Evolutionary conservation across 805 yeast genomes (phyloP).

Genomic region (Saitoella complicata): DNA sequence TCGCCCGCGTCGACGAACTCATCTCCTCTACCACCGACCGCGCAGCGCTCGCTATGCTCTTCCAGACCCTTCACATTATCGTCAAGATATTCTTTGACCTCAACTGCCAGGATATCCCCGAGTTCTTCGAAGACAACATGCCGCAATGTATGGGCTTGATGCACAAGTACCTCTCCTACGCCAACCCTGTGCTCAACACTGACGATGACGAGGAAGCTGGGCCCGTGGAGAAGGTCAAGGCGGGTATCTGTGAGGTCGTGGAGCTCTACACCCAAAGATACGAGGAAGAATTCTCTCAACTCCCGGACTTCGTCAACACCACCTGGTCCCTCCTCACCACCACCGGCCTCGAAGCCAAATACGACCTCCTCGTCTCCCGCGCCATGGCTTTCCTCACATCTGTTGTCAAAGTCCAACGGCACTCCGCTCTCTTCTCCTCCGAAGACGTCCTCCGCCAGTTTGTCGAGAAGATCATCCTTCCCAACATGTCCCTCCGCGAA

Average conservation of each 20-base stretch:
- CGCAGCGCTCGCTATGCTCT: slow-evolving; percentile 32
- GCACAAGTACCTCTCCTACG: slow-evolving; percentile 60
- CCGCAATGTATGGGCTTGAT: slow-evolving; percentile 59
- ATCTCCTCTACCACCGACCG: too few relatives aligned
- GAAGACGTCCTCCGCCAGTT: slow-evolving; percentile 55
- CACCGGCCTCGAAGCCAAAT: slow-evolving; percentile 54
- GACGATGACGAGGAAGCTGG: slow-evolving; percentile 47
- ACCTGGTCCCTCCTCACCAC: slow-evolving; percentile 63
- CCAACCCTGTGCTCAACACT: slow-evolving; percentile 37
- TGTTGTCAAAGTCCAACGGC: slow-evolving; percentile 54
- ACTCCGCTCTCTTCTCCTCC: slow-evolving; percentile 39
- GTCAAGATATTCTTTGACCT: slow-evolving; percentile 79
- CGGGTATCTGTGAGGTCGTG: slow-evolving; percentile 70
- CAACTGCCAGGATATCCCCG: slow-evolving; percentile 96
- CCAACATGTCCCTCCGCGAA: slow-evolving; percentile 73
- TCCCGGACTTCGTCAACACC: slow-evolving; percentile 62
- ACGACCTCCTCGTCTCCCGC: slow-evolving; percentile 70
- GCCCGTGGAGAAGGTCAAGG: slow-evolving; percentile 51
- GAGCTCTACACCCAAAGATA: slow-evolving; percentile 79
- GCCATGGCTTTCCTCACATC: slow-evolving; percentile 70
- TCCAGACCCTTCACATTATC: slow-evolving; percentile 56
- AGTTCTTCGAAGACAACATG: slow-evolving; percentile 87
- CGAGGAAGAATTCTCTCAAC: slow-evolving; percentile 71
- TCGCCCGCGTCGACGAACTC: slow-evolving; percentile 25
- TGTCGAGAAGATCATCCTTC: slow-evolving; percentile 69